Evolutionary conservation across 495 filamentous ascomycete species (phyloP).

Genomic region (Sabuloglossum arenarium): DNA sequence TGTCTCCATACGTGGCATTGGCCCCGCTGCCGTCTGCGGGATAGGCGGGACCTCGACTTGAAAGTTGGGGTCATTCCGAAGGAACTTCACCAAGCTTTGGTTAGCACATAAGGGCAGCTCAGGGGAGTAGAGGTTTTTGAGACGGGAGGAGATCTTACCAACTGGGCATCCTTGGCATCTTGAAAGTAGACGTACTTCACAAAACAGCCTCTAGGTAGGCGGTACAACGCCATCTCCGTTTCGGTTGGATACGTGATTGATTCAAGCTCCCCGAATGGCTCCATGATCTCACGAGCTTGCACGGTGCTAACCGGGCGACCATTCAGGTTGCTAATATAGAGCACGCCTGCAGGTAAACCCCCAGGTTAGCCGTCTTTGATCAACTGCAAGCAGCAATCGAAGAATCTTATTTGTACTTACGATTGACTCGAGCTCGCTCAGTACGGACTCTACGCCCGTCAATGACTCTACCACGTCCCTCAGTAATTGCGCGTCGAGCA

Average conservation of each 20-base stretch:
- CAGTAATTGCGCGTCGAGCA: conserved; percentile 25
- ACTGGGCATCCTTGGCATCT: conserved; percentile 18
- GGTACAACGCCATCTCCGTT: conserved; percentile 17
- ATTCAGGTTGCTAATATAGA: not conserved
- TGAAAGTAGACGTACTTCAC: conserved; percentile 26
- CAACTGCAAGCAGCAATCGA: not conserved
- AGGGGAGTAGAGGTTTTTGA: conserved; percentile 6
- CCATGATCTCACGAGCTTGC: conserved; percentile 19
- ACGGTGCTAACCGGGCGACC: not conserved
- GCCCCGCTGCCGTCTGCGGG: not conserved
- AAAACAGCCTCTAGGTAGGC: conserved; percentile 25
- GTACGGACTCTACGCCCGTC: conserved; percentile 35
- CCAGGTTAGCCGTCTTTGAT: conserved; percentile 5
- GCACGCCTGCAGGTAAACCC: not conserved
- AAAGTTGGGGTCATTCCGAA: conserved; percentile 1
- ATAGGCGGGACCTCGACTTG: conserved; percentile 1
- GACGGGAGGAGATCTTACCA: conserved; percentile 8
- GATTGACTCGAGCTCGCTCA: conserved; percentile 31
- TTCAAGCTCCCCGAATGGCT: conserved; percentile 20
- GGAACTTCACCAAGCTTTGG: conserved; percentile 9
- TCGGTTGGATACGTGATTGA: conserved; percentile 12
- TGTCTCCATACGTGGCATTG: not conserved
- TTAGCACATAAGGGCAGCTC: conserved; percentile 2
- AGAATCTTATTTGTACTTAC: conserved; percentile 19
- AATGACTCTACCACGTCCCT: conserved; percentile 26